Conservation (phyloP, 805 yeast species). For the Tetrapisispora arboricola region DNA sequence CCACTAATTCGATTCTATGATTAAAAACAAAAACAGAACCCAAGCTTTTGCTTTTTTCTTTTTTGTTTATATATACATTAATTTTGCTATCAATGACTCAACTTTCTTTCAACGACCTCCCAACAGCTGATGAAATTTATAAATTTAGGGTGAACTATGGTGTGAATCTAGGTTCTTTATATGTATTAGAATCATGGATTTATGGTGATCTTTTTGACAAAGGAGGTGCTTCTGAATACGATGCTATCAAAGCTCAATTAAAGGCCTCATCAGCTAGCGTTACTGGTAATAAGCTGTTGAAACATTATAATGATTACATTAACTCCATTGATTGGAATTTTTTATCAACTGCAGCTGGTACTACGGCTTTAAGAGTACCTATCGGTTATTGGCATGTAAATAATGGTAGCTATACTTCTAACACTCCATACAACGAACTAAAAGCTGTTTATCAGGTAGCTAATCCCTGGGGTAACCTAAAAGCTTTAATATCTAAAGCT, state of each 20-base stretch:
- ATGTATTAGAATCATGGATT: slow-evolving; percentile 75
- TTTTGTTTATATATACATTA: neutral
- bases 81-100: neutral
- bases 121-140: slow-evolving; percentile 37
- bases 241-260: slow-evolving; percentile 48
- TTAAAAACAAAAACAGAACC: too few relatives aligned
- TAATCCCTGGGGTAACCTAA: slow-evolving; percentile 49
- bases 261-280: slow-evolving; percentile 42
- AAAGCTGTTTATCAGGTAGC: slow-evolving; percentile 55
- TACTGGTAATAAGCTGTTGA: slow-evolving; percentile 43
- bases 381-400: slow-evolving; percentile 85
- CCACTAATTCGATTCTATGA: too few relatives aligned
- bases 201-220: slow-evolving; percentile 51
- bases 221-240: slow-evolving; percentile 59
- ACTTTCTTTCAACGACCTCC: neutral
- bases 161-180: slow-evolving; percentile 75
- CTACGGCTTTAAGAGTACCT: slow-evolving; percentile 79
- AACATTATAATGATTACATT: slow-evolving; percentile 58
- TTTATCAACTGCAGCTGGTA: slow-evolving; percentile 48
- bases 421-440: slow-evolving; percentile 52
- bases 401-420: slow-evolving; percentile 43
- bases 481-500: slow-evolving; percentile 51
- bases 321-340: slow-evolving; percentile 71
- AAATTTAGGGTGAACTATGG: slow-evolving; percentile 62
- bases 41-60: too few relatives aligned